Evolutionary conservation across 1,139 yeast genomes (phyloP), one percentile per base, ranked within the genome.

Genomic region (Yamadazyma diospyri): DNA sequence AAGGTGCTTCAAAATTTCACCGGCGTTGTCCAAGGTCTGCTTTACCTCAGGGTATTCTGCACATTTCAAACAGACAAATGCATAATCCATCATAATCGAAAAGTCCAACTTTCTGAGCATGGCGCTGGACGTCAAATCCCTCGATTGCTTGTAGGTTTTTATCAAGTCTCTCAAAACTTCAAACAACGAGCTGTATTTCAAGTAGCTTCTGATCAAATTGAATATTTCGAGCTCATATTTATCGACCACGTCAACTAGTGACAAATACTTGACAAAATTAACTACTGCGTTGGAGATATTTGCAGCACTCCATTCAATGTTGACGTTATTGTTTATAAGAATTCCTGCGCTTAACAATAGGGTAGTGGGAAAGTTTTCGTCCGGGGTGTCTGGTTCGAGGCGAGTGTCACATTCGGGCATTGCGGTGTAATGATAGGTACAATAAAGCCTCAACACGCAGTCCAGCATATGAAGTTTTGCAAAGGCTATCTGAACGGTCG

Each of bases 111-210:
- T 29, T 7, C 22, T 22, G 9, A 9, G 16, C 9, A 10, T n/a
- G 4, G 16, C 3, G 3, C 11, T 11, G 4, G 42, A 12, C 35
- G 10, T 16, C 12, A 47, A 25, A 34, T 11, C 23, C 19, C 29
- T 30, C 9, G 2, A 2, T 2, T 17, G 7, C 34, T 39, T 28
- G 28, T 39, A 32, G 2, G 33, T 23, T 14, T 40, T 37, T n/a
- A 57, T 42, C 3, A 68, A 35, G 3, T 42, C 35, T 8, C 55
- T 40, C 4, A 56, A 30, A 6, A 53, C 36, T 14, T 61, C 63
- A 31, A 61, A 51, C 25, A 63, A 53, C 11, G 61, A 59, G 41
- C 64, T 62, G 33, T 58, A 66, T 29, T 51, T 54, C 38, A 73
- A 50, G 43, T 61, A 72, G 4, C 46, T 46, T 3, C 68, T 40